Conservation (phyloP, 164 flowering plant species). For the Malania oleifera region DNA sequence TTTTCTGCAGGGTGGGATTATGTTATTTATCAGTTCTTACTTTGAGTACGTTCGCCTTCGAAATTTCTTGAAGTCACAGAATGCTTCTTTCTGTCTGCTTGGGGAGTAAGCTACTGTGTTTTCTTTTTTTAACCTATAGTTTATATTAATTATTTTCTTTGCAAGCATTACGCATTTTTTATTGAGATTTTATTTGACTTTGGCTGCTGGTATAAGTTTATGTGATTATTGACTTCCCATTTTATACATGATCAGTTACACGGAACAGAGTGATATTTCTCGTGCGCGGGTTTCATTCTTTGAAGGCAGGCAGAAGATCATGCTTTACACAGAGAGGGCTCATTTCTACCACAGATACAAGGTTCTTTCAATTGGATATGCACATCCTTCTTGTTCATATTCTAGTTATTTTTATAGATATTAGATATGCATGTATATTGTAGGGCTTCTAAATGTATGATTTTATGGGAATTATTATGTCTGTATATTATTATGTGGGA, state of each 20-base stretch:
- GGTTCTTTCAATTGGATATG: slow-evolving; percentile 32
- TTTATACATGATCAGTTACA: slow-evolving; percentile 42
- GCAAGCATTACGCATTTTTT: background rate
- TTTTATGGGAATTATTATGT: no score
- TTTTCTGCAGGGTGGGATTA: slow-evolving; percentile 67
- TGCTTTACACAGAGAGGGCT: slow-evolving; percentile 89
- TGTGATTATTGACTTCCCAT: background rate
- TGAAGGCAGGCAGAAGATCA: slow-evolving; percentile 65
- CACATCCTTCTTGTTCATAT: background rate
- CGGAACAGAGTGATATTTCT: slow-evolving; percentile 71
- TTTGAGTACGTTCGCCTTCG: slow-evolving; percentile 78
- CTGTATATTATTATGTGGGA: no score
- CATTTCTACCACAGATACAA: slow-evolving; percentile 93
- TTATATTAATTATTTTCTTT: background rate
- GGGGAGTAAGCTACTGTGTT: slow-evolving; percentile 61
- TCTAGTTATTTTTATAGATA: background rate
- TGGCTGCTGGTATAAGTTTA: background rate
- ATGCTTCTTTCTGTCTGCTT: slow-evolving; percentile 76
- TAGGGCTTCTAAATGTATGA: no score
- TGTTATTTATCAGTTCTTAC: slow-evolving; percentile 83
- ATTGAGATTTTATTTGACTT: background rate
- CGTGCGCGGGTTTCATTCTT: slow-evolving; percentile 78
- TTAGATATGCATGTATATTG: no score
- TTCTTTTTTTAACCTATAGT: background rate
- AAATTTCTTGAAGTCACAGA: slow-evolving; percentile 72